Evolutionary conservation across 441 rosid species (phyloP).

Genomic region (Capsella rubella): DNA sequence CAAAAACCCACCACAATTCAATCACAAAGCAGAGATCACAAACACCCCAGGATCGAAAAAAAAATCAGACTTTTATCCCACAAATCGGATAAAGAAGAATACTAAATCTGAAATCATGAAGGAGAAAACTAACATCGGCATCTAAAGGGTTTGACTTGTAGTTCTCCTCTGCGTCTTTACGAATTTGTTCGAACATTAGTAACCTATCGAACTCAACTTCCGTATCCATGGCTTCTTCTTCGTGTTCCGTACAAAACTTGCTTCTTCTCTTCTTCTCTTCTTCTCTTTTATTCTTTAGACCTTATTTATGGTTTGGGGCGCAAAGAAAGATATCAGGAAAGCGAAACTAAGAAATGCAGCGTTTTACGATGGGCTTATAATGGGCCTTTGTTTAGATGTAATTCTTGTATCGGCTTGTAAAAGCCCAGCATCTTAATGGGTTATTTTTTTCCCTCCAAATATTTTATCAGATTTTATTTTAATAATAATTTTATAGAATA

Average conservation of each 20-base stretch:
- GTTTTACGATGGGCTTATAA: conserved; percentile 16
- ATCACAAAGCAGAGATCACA: conserved; percentile 14
- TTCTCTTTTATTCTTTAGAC: not conserved
- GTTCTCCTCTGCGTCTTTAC: conserved; percentile 66
- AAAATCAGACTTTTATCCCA: not conserved
- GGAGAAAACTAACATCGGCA: conserved; percentile 61
- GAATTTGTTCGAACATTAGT: conserved; percentile 80
- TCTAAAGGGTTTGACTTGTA: conserved; percentile 75
- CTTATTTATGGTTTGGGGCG: not conserved
- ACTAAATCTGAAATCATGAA: conserved; percentile 30
- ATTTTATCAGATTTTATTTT: conserved; percentile 19
- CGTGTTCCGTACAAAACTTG: conserved; percentile 29
- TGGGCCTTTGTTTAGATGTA: conserved; percentile 6
- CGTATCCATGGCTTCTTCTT: conserved; percentile 65
- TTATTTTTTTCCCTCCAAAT: not conserved
- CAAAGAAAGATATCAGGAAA: not conserved
- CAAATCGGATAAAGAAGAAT: not conserved
- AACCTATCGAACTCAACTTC: conserved; percentile 71
- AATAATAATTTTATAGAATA: not conserved
- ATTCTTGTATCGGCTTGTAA: not conserved
- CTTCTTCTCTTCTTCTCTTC: not conserved
- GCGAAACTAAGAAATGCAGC: not conserved
- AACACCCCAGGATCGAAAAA: not conserved
- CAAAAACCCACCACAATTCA: not conserved
- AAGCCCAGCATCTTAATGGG: not conserved